Conservation (phyloP, 2,329 filamentous ascomycete species). For the Mycogone perniciosa region DNA sequence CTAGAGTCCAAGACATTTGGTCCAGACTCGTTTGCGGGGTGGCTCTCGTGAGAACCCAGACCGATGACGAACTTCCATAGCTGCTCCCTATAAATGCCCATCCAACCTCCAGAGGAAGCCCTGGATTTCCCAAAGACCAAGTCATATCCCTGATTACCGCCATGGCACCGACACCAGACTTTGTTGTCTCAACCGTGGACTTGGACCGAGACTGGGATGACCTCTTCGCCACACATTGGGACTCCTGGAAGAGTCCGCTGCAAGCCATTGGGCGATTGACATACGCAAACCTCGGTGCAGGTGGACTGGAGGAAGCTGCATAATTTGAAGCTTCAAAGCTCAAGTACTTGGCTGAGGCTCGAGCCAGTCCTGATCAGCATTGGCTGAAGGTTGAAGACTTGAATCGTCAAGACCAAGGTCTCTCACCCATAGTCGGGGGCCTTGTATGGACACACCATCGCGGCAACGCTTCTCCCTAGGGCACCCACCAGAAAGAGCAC, state of each 20-base stretch:
- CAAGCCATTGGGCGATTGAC: not conserved
- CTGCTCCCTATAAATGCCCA: no score
- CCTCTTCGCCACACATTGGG: not conserved
- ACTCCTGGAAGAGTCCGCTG: not conserved
- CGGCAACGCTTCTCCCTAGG: not conserved
- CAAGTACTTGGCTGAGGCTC: not conserved
- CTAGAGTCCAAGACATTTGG: no score
- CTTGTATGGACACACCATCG: not conserved
- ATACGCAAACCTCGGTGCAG: not conserved
- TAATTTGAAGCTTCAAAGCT: not conserved
- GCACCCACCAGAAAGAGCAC: not conserved
- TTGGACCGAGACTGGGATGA: not conserved
- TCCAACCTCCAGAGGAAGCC: no score
- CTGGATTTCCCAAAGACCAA: no score
- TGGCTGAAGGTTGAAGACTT: not conserved
- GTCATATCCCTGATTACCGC: not conserved
- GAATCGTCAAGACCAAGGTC: not conserved
- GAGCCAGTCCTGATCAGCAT: not conserved
- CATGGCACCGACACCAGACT: not conserved
- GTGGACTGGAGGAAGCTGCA: not conserved
- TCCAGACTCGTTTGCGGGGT: no score
- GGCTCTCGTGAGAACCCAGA: no score
- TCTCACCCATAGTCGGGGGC: not conserved
- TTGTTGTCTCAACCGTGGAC: not conserved
- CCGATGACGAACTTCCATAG: no score